Conservation (phyloP, 176 grass and related monocot genomes). For the Cenchrus fungigraminus region DNA sequence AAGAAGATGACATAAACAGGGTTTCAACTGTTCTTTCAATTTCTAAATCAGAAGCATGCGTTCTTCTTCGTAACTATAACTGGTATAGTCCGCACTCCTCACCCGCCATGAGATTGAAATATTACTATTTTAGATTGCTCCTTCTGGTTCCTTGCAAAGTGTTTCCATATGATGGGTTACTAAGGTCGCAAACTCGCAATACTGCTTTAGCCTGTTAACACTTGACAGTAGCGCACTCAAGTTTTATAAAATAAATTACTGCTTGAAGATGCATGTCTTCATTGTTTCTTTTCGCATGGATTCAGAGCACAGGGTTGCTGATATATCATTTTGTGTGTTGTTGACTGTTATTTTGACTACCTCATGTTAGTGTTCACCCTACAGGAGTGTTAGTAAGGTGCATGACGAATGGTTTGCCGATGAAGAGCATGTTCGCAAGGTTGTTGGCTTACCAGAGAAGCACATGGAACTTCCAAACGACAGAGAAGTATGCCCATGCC, state of each 20-base stretch:
- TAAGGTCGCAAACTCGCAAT: slow-evolving; percentile 18
- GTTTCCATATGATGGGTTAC: not conserved
- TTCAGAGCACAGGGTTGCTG: not conserved
- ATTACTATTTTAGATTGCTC: not conserved
- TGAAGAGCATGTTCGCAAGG: slow-evolving; percentile 90
- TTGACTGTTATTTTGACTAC: slow-evolving; percentile 19
- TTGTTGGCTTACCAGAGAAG: slow-evolving; percentile 87
- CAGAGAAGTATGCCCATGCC: slow-evolving; percentile 71
- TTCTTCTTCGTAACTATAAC: slow-evolving; percentile 87
- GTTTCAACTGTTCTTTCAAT: slow-evolving; percentile 99
- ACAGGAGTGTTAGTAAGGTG: slow-evolving; percentile 99
- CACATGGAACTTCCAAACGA: slow-evolving; percentile 58
- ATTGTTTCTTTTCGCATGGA: slow-evolving; percentile 28
- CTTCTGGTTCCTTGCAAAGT: not conserved
- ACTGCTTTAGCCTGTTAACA: slow-evolving; percentile 26
- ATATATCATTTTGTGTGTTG: slow-evolving; percentile 24
- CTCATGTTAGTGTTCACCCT: slow-evolving; percentile 23
- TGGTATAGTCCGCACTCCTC: slow-evolving; percentile 51
- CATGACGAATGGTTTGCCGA: slow-evolving; percentile 99
- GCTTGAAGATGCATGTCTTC: not conserved
- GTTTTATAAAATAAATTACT: slow-evolving; percentile 16
- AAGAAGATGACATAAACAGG: slow-evolving; percentile 91
- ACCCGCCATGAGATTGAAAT: not conserved
- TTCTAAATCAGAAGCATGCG: slow-evolving; percentile 72
- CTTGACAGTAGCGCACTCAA: not conserved